These are phyloP conservation scores for Fusarium virguliforme DNA, from an alignment of 2,329 filamentous ascomycete species.

Conservation along the genomic window DNA sequence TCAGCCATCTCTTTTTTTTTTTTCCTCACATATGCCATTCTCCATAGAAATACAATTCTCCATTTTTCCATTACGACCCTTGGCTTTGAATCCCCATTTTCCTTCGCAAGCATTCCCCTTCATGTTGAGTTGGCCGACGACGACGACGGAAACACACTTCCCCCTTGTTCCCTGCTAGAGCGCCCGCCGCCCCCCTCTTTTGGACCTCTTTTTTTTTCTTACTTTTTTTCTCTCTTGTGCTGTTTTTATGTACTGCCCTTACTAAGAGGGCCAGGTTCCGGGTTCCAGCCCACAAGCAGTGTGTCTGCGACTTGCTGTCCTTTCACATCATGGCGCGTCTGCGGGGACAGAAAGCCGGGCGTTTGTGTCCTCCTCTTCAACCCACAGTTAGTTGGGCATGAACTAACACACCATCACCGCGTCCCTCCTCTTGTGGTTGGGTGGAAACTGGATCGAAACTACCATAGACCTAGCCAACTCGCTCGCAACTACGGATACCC, in stretches of 20 bases:
- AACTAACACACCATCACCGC: constrained; percentile 43
- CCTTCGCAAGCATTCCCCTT: constrained; percentile 45
- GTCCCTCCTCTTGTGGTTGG: constrained; percentile 2
- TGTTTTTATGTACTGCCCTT: constrained; percentile 5
- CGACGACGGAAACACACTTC: constrained; percentile 33
- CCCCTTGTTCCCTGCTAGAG: constrained; percentile 31
- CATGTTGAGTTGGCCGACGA: constrained; percentile 29
- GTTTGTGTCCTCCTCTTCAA: constrained; percentile 3
- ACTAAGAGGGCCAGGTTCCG: constrained; percentile 25
- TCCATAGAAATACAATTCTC: not conserved
- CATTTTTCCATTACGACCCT: not conserved
- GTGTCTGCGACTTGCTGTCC: constrained; percentile 42
- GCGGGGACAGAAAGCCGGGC: constrained; percentile 33
- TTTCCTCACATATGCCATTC: not conserved
- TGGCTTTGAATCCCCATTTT: constrained; percentile 15
- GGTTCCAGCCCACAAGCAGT: constrained; percentile 18
- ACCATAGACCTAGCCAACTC: constrained; percentile 3
- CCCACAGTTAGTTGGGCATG: constrained; percentile 41
- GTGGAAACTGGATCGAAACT: constrained; percentile 11
- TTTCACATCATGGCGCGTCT: constrained; percentile 29
- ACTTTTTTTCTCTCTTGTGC: not conserved
- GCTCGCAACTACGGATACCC: not conserved
- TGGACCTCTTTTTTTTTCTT: constrained; percentile 4
- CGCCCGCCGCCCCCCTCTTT: constrained; percentile 13
- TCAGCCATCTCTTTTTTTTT: constrained; percentile 22